Evolutionary conservation across 2,329 filamentous ascomycete species (phyloP).

Genomic region (Fonsecaea monophora): DNA sequence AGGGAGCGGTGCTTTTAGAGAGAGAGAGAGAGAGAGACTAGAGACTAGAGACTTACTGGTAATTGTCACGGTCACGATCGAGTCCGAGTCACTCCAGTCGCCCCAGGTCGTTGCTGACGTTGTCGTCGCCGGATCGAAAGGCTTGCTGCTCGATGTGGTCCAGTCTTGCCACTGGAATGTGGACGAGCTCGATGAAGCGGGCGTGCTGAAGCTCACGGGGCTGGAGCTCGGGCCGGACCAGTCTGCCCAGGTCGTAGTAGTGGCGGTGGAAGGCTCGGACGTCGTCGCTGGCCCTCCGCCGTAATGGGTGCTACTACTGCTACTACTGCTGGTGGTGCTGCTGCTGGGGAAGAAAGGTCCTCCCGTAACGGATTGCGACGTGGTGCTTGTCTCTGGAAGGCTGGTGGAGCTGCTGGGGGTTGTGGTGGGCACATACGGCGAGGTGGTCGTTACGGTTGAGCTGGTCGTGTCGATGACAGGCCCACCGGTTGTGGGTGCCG

Average conservation of each 20-base stretch:
- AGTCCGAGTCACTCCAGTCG: constrained; percentile 14
- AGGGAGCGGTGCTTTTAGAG: no score
- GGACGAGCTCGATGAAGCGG: constrained; percentile 1
- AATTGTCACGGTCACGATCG: constrained; percentile 3
- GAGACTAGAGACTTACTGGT: neutral
- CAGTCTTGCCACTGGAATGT: constrained; percentile 8
- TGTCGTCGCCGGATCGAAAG: neutral
- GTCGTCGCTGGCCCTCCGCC: constrained; percentile 13
- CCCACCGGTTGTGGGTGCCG: constrained; percentile 7
- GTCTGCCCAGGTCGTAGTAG: constrained; percentile 10
- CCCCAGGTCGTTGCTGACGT: constrained; percentile 5
- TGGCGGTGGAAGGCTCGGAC: neutral
- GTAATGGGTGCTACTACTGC: constrained; percentile 2
- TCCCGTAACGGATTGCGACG: neutral
- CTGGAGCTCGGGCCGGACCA: constrained; percentile 7
- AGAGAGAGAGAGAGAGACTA: neutral
- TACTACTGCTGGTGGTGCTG: constrained; percentile 1
- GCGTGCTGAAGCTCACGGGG: neutral
- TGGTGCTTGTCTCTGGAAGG: neutral
- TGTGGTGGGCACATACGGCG: constrained; percentile 4
- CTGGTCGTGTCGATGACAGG: constrained; percentile 1
- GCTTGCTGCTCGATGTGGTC: neutral
- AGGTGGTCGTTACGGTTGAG: neutral
- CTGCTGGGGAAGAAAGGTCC: constrained; percentile 1
- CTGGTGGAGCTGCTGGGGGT: neutral